Conservation (phyloP, 2,329 filamentous ascomycete species). For the Fusarium sp. region DNA sequence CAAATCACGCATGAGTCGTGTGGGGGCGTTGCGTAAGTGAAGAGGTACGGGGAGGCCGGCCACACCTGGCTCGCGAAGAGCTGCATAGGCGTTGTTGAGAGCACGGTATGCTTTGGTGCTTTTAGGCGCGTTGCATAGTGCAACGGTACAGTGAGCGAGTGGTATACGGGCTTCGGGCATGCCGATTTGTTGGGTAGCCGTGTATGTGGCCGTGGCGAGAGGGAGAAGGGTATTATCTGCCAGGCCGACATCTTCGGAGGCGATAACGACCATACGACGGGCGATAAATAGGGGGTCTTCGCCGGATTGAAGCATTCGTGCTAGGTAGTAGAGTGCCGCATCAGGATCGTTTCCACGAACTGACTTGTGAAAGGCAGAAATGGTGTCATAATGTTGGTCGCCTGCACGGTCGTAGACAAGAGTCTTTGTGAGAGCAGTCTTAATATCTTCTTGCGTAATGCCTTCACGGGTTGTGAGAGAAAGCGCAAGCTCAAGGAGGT, state of each 20-base stretch:
- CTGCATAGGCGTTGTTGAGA: constrained; percentile 82
- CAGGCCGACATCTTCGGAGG: constrained; percentile 91
- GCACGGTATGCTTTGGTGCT: constrained; percentile 88
- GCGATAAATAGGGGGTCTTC: constrained; percentile 95
- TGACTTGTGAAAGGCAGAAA: constrained; percentile 96
- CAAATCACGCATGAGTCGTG: constrained; percentile 90
- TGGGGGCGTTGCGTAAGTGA: constrained; percentile 92
- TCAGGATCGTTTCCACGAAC: constrained; percentile 89
- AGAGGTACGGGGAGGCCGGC: constrained; percentile 85
- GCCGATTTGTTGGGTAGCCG: constrained; percentile 90
- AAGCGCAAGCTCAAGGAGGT: constrained; percentile 90
- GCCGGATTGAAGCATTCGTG: constrained; percentile 93
- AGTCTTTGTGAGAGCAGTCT: constrained; percentile 87
- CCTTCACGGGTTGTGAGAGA: constrained; percentile 70
- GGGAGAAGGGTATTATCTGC: constrained; percentile 87
- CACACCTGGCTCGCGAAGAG: constrained; percentile 84
- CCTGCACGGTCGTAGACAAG: constrained; percentile 94
- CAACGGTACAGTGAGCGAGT: constrained; percentile 87
- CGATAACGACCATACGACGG: constrained; percentile 92
- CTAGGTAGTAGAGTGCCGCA: constrained; percentile 92
- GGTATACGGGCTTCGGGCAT: constrained; percentile 96
- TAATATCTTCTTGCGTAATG: constrained; percentile 82
- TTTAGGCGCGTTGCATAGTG: constrained; percentile 84
- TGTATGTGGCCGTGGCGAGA: constrained; percentile 87
- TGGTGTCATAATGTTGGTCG: constrained; percentile 97